phyloP scores from a whole-genome alignment of 352 stramenopile species.

The Pilasporangium apinafurcum region DNA sequence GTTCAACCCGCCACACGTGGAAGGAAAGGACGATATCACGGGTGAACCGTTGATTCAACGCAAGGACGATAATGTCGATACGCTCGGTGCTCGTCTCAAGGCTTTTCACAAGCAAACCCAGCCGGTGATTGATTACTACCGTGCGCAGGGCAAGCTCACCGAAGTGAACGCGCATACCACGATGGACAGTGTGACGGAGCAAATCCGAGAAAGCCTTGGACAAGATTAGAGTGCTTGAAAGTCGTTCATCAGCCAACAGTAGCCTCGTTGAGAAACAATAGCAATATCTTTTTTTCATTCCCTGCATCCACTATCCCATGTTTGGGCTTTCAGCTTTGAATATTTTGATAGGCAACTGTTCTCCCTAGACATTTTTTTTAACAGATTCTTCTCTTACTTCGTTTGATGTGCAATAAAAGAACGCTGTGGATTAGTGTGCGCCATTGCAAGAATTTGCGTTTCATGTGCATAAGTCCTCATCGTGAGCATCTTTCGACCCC shows the following conservation, averaged over 20 bases:
- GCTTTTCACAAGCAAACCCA: conserved; percentile 97
- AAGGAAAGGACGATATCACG: conserved; percentile 90
- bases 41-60: conserved; percentile 95
- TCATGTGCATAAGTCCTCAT: too few species aligned
- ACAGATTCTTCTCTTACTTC: too few species aligned
- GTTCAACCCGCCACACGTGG: conserved; percentile 94
- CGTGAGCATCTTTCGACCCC: too few species aligned
- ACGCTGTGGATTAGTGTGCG: too few species aligned
- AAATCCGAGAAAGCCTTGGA: conserved; percentile 75
- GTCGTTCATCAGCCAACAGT: background rate
- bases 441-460: too few species aligned
- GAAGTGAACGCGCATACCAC: conserved; percentile 90
- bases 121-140: conserved; percentile 92
- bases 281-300: too few species aligned
- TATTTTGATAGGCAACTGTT: too few species aligned
- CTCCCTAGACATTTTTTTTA: too few species aligned
- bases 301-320: too few species aligned
- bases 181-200: conserved; percentile 76
- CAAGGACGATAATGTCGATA: conserved; percentile 95
- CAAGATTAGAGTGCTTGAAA: conserved; percentile 42
- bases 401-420: too few species aligned
- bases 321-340: too few species aligned
- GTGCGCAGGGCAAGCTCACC: conserved; percentile 75
- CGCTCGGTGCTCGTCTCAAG: conserved; percentile 88
- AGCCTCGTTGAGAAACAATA: background rate